Evolutionary conservation across 306 rosid genomes (phyloP).

Genomic region (Medicago ruthenica): DNA sequence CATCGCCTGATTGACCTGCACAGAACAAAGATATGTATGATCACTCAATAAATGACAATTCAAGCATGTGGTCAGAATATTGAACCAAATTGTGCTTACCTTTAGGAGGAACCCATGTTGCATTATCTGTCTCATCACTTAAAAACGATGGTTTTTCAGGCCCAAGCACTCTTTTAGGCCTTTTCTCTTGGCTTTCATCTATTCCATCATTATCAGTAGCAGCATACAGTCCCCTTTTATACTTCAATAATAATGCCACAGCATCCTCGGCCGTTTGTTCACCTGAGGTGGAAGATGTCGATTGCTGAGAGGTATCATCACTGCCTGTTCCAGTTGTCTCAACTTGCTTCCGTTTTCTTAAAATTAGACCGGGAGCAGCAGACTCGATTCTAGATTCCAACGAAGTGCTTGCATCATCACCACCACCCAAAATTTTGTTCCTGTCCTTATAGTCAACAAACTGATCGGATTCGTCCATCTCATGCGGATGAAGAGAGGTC

Average conservation of each 20-base stretch:
- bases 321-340: constrained; percentile 51
- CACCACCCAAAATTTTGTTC: constrained; percentile 56
- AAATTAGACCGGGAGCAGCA: constrained; percentile 87
- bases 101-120: constrained; percentile 92
- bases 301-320: constrained; percentile 50
- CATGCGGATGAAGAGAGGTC: constrained; percentile 44
- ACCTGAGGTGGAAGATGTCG: constrained; percentile 54
- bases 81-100: constrained; percentile 57
- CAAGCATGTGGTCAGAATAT: background rate
- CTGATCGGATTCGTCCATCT: constrained; percentile 56
- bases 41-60: constrained; percentile 20
- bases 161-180: constrained; percentile 75
- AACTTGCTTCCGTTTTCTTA: constrained; percentile 83
- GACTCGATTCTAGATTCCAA: constrained; percentile 65
- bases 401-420: constrained; percentile 41
- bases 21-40: constrained; percentile 31
- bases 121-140: constrained; percentile 51
- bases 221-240: constrained; percentile 66
- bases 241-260: constrained; percentile 88
- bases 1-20: constrained; percentile 98
- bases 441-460: constrained; percentile 95
- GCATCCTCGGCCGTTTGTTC: constrained; percentile 86
- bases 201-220: constrained; percentile 52
- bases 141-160: constrained; percentile 92
- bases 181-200: constrained; percentile 54